These are phyloP conservation scores for Skeletonema menzelii DNA, from an alignment of 108 stramenopile genomes.

Conservation along the genomic window DNA sequence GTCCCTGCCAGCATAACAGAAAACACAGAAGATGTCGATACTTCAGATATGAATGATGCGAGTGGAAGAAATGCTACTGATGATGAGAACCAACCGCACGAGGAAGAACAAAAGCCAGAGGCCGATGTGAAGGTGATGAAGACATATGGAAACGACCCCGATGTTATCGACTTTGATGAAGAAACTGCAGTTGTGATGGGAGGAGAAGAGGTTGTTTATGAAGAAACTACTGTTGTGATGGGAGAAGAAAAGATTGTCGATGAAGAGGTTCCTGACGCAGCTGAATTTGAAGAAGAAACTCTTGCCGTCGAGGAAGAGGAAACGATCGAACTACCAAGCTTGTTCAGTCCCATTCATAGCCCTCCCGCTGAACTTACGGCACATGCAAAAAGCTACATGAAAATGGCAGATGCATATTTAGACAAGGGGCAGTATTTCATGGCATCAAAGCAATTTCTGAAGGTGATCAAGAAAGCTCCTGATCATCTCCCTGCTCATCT, in stretches of 20 bases:
- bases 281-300: neutral
- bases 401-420: slow-evolving; percentile 58
- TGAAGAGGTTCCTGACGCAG: neutral
- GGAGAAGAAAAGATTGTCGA: neutral
- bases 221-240: neutral
- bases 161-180: neutral
- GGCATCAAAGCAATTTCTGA: slow-evolving; percentile 58
- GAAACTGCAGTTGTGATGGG: neutral
- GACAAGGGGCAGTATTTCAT: slow-evolving; percentile 46
- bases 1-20: neutral
- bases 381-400: slow-evolving; percentile 52
- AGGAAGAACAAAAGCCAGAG: neutral
- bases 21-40: neutral
- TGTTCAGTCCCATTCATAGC: slow-evolving; percentile 20
- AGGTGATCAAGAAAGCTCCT: slow-evolving; percentile 50
- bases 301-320: slow-evolving; percentile 2
- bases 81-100: neutral
- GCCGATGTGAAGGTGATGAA: neutral
- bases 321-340: slow-evolving; percentile 24
- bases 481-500: slow-evolving; percentile 51
- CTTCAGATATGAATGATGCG: neutral
- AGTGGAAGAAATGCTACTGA: neutral
- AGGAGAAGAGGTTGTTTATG: neutral
- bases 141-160: neutral
- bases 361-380: slow-evolving; percentile 30